phyloP scores from a whole-genome alignment of 1,284 basidiomycete species.

The Heterobasidion parviporum region DNA sequence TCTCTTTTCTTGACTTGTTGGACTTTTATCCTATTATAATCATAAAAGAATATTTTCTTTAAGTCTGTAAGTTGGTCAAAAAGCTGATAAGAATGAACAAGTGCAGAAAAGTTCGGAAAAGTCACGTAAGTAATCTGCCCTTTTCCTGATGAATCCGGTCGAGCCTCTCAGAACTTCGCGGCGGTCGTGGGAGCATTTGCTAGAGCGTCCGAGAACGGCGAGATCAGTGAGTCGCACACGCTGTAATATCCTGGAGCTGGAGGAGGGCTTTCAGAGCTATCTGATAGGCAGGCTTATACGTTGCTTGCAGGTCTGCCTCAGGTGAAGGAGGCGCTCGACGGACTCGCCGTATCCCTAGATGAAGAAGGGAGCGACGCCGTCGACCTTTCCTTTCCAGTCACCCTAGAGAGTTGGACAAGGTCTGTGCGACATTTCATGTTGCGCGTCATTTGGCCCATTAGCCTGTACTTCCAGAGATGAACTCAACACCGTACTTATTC shows the following conservation, averaged over 20 bases:
- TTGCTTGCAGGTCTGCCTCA: neutral
- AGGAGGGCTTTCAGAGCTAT: neutral
- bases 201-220: neutral
- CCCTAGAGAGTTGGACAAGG: neutral
- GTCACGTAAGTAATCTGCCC: too few relatives aligned
- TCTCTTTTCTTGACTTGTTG: too few relatives aligned
- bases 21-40: too few relatives aligned
- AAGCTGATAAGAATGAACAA: too few relatives aligned
- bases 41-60: too few relatives aligned
- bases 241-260: neutral
- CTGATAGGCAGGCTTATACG: neutral
- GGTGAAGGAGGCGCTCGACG: neutral
- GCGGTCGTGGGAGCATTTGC: neutral
- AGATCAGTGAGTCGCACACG: neutral
- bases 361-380: neutral
- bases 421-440: neutral
- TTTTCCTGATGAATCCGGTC: neutral
- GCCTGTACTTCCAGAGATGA: neutral
- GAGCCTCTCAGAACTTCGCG: neutral
- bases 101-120: too few relatives aligned
- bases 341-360: neutral
- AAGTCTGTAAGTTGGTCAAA: too few relatives aligned
- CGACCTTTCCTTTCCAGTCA: neutral
- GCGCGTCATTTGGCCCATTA: neutral
- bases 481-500: neutral